A percentile compares a stretch with the other conserved stretches of the same genome.
Evolutionary conservation across 2,329 filamentous ascomycete genomes (phyloP).

Genomic region (Penicillium sp.): DNA sequence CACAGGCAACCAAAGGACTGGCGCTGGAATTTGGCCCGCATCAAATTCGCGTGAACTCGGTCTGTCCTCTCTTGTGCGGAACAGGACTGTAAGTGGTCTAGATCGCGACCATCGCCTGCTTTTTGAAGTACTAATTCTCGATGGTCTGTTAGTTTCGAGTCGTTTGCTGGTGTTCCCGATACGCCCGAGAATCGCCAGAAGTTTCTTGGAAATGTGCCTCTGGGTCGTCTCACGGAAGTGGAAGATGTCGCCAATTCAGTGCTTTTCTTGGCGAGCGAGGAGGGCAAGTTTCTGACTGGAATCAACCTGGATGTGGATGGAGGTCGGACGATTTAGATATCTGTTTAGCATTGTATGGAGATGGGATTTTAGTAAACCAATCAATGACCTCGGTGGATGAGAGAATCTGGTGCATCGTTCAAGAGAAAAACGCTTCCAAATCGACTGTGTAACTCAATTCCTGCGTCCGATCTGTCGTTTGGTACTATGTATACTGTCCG

Average conservation of each 20-base stretch:
- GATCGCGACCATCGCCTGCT: background rate
- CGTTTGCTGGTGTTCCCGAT: conserved; percentile 48
- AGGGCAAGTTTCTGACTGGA: conserved; percentile 67
- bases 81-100: conserved; percentile 22
- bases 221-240: conserved; percentile 35
- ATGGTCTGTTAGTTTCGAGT: conserved; percentile 27
- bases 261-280: conserved; percentile 65
- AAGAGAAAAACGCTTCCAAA: too few relatives aligned
- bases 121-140: background rate
- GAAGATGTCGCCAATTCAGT: conserved; percentile 63
- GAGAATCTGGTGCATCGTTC: too few relatives aligned
- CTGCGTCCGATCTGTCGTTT: too few relatives aligned
- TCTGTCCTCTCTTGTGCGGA: conserved; percentile 26
- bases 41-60: conserved; percentile 26
- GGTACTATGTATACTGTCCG: too few relatives aligned
- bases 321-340: too few relatives aligned
- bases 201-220: conserved; percentile 38
- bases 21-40: conserved; percentile 27
- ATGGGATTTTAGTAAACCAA: too few relatives aligned
- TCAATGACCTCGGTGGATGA: too few relatives aligned
- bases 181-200: conserved; percentile 39
- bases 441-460: too few relatives aligned
- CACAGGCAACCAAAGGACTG: conserved; percentile 19
- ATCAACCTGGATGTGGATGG: conserved; percentile 58
- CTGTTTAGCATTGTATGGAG: too few relatives aligned